These are phyloP conservation scores for Dryas alaskensis DNA, from an alignment of 306 rosid genomes.

Conservation along the genomic window DNA sequence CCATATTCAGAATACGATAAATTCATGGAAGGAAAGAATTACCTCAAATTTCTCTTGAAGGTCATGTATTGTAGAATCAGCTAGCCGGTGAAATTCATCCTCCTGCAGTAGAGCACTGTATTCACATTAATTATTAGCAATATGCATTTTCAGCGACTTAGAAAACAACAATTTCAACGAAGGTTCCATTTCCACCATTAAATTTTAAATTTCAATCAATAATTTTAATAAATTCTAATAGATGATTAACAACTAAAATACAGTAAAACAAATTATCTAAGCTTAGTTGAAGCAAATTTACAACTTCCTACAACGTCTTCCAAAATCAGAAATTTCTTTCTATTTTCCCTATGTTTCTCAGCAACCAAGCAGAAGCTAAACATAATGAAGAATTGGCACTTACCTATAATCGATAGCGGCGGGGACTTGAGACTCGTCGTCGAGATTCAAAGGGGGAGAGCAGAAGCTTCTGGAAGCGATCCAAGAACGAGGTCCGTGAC, in stretches of 20 bases:
- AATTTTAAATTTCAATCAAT: neutral
- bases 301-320: neutral
- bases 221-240: neutral
- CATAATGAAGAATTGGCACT: neutral
- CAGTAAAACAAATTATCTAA: neutral
- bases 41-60: slow-evolving; percentile 90
- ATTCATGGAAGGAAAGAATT: neutral
- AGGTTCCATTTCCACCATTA: slow-evolving; percentile 1
- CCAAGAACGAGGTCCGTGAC: slow-evolving; percentile 11
- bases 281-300: neutral
- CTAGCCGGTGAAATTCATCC: slow-evolving; percentile 68
- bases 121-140: slow-evolving; percentile 46
- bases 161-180: neutral
- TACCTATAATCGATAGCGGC: slow-evolving; percentile 72
- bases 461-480: slow-evolving; percentile 49
- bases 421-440: slow-evolving; percentile 52
- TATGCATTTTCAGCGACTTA: slow-evolving; percentile 8
- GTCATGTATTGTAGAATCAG: slow-evolving; percentile 70
- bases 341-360: neutral
- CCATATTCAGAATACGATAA: slow-evolving; percentile 1
- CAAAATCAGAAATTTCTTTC: neutral
- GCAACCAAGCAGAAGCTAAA: slow-evolving; percentile 6
- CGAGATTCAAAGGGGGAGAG: slow-evolving; percentile 44
- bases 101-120: slow-evolving; percentile 74
- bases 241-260: neutral